Base-by-base conservation (phyloP, 306 rosid species). In the Medicago lupulina region DNA sequence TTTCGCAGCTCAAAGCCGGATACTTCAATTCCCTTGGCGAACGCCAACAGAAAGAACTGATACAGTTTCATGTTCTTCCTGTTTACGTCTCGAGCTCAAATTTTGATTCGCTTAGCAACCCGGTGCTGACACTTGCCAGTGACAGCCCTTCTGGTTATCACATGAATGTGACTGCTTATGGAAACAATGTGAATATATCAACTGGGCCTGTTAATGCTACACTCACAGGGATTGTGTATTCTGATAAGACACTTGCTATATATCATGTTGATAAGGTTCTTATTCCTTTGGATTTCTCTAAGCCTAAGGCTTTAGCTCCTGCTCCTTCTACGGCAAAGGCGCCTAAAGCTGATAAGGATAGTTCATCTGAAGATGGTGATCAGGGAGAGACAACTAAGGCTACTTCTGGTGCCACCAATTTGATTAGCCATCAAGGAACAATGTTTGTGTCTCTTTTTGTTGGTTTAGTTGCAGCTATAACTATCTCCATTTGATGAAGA, bases 31-130 rank as follows among this genome's bases (percentile, higher is more conserved):
- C 87, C 6, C 81, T 88, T 0, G 70, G 46, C 0, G 82, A 80
- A 6, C 80, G 84, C 25, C 84, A 86, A 50, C 90, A 90, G 69
- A 87, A 80, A 18, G 84, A 83, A 62, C 81, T 88, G 9, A 49
- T 88, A 21, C 93, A 86, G 28, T 90, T 83, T 61, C 93, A 90
- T 64, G 76, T 90, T 55, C 80, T 90, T 38, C 89, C 89, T 0
- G 82, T 74, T 39, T 88, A 83, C 51, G 83, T 90, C 0, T 77
- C 93, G 0, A 76, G 90, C 57, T 70, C 96, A 5, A 90, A 90
- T 38, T 88, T 90, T 55, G 91, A 90, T 61, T 75, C 96, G 0
- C 79, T 90, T 0, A 86, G 89, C 25, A 88, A 90, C 58, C 91
- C 93, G 0, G 82, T 90, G 11, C 17, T 86, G 25, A 86, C 96